Conservation (phyloP, 176 grass and related monocot species). For the Triticum turgidum region DNA sequence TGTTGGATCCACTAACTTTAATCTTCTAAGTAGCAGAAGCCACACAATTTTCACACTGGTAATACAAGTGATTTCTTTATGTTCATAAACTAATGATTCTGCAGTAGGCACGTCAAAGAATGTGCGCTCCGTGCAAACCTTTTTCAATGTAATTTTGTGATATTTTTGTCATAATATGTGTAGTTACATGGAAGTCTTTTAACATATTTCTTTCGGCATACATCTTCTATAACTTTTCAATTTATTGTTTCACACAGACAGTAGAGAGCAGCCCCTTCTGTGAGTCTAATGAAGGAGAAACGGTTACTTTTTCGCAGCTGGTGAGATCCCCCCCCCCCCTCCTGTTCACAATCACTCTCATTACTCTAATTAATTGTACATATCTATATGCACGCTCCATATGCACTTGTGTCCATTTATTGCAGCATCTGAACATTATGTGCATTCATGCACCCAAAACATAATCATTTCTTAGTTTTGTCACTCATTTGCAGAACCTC, state of each 20-base stretch:
- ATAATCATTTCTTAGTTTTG: slow-evolving; percentile 29
- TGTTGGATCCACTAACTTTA: slow-evolving; percentile 99
- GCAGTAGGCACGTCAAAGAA: not conserved
- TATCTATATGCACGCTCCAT: slow-evolving; percentile 2
- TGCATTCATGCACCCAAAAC: not conserved
- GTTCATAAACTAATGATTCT: not conserved
- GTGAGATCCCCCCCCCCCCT: slow-evolving; percentile 33
- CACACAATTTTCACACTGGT: slow-evolving; percentile 99
- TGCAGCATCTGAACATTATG: slow-evolving; percentile 20
- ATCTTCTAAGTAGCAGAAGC: slow-evolving; percentile 98
- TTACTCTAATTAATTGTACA: slow-evolving; percentile 1
- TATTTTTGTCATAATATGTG: not conserved
- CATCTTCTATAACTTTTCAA: not conserved
- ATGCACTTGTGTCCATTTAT: not conserved
- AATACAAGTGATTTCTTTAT: slow-evolving; percentile 11
- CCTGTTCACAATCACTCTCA: not conserved
- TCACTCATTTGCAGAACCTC: slow-evolving; percentile 88
- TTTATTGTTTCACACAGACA: slow-evolving; percentile 56
- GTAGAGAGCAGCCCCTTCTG: slow-evolving; percentile 90
- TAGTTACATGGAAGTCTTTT: too few species aligned
- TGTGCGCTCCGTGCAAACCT: not conserved
- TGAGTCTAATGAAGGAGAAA: slow-evolving; percentile 77
- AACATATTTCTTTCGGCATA: not conserved
- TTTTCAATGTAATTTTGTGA: not conserved
- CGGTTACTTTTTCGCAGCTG: slow-evolving; percentile 89